A percentile compares a stretch with the other conserved stretches of the same genome.
phyloP scores from a whole-genome alignment of 306 rosid genomes.

The Prunus davidiana region DNA sequence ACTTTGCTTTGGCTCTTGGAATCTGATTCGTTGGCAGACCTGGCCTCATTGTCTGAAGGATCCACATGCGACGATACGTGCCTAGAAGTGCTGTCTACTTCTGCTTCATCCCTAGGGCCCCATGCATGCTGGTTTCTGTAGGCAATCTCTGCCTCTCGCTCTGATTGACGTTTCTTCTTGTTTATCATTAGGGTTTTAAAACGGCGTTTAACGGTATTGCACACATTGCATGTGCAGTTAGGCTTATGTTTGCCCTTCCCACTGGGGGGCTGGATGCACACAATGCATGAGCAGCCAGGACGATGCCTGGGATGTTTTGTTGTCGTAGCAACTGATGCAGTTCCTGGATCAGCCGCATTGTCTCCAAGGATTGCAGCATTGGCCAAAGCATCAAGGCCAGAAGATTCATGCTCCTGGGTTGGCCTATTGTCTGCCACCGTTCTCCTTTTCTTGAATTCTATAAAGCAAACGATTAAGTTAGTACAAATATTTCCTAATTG shows the following conservation, averaged over 20 bases:
- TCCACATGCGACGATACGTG: constrained; percentile 56
- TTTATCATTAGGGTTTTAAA: constrained; percentile 95
- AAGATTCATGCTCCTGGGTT: constrained; percentile 56
- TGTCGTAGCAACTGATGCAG: constrained; percentile 72
- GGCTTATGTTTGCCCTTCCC: constrained; percentile 99
- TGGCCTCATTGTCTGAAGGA: constrained; percentile 61
- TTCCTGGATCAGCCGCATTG: constrained; percentile 54
- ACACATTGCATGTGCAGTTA: constrained; percentile 87
- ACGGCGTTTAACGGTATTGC: constrained; percentile 95
- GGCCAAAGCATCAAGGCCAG: constrained; percentile 94
- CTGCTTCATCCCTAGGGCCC: constrained; percentile 67
- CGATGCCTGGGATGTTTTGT: constrained; percentile 97
- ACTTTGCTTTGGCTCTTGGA: constrained; percentile 54
- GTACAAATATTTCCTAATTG: neutral
- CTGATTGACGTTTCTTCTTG: constrained; percentile 94
- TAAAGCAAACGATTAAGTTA: constrained; percentile 1
- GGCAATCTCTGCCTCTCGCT: constrained; percentile 95
- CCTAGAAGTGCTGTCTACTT: constrained; percentile 65
- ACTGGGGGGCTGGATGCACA: constrained; percentile 99
- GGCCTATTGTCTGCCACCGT: constrained; percentile 41
- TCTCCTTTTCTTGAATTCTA: constrained; percentile 81
- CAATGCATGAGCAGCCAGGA: constrained; percentile 99
- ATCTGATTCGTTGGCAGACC: constrained; percentile 56
- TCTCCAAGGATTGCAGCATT: constrained; percentile 87
- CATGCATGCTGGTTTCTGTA: constrained; percentile 65